phyloP scores from a whole-genome alignment of 495 filamentous ascomycete genomes.

The Podospora conica region DNA sequence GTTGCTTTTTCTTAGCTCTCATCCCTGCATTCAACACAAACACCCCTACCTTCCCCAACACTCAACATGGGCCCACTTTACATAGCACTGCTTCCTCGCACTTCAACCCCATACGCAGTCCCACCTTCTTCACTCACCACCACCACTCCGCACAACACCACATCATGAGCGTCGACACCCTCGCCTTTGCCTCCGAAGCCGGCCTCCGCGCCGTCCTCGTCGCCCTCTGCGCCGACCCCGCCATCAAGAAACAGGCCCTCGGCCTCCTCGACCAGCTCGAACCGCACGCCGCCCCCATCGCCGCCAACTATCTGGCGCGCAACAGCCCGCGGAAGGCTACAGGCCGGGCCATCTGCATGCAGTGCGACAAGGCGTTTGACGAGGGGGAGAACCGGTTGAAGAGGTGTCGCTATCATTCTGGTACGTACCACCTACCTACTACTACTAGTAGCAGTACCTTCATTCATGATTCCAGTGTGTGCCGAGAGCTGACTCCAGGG shows the following conservation, averaged over 20 bases:
- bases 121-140: not conserved
- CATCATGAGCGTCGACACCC: not conserved
- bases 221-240: not conserved
- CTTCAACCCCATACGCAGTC: not conserved
- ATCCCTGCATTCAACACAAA: no score
- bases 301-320: not conserved
- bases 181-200: not conserved
- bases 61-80: not conserved
- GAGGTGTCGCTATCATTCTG: not conserved
- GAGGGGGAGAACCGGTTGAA: not conserved
- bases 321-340: not conserved
- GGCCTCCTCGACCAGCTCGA: not conserved
- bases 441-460: no score
- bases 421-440: not conserved
- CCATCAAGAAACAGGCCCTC: not conserved
- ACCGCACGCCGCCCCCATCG: not conserved
- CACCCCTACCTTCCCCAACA: not conserved
- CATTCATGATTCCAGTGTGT: no score
- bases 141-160: not conserved
- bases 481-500: not conserved
- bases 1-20: not conserved
- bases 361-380: not conserved
- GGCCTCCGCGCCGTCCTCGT: not conserved
- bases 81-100: not conserved
- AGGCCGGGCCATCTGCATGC: not conserved